Percentiles rank a stretch among this genome's conserved stretches.
These are phyloP conservation scores for Moesziomyces aphidis DNA, from an alignment of 1,284 basidiomycete genomes.

Conservation along the genomic window DNA sequence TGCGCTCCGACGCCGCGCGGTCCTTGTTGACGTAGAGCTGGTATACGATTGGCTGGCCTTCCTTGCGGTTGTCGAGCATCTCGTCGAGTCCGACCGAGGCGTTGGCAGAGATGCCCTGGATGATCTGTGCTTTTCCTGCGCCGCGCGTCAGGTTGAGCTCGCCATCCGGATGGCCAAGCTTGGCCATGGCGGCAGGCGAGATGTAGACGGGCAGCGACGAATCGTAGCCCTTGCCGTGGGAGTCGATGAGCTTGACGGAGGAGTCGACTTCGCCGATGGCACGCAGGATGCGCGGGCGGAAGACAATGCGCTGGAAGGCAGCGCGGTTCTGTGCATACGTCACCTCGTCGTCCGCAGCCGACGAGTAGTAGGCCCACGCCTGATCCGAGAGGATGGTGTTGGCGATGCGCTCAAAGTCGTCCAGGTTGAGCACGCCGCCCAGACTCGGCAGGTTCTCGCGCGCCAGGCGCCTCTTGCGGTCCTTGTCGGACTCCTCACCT, in stretches of 20 bases:
- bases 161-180: conserved; percentile 89
- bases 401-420: conserved; percentile 81
- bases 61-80: conserved; percentile 74
- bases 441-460: conserved; percentile 73
- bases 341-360: conserved; percentile 72
- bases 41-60: conserved; percentile 71
- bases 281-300: conserved; percentile 89
- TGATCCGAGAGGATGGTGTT: conserved; percentile 55
- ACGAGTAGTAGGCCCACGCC: conserved; percentile 68
- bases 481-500: conserved; percentile 37
- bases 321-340: conserved; percentile 76
- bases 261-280: conserved; percentile 87
- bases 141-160: conserved; percentile 88
- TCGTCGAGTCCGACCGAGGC: conserved; percentile 81
- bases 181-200: conserved; percentile 86
- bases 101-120: conserved; percentile 89
- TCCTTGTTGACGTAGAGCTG: conserved; percentile 85
- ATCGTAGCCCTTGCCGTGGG: conserved; percentile 18
- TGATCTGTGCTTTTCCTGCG: conserved; percentile 77
- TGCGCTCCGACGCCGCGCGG: conserved; percentile 77
- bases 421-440: conserved; percentile 82
- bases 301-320: conserved; percentile 92
- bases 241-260: conserved; percentile 32
- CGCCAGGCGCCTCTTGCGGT: conserved; percentile 31
- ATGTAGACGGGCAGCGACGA: conserved; percentile 73